A percentile compares a stretch with the other conserved stretches of the same genome.
These are phyloP conservation scores for Pseudogymnoascus sp. DNA, from an alignment of 2,329 filamentous ascomycete genomes.

Conservation along the genomic window DNA sequence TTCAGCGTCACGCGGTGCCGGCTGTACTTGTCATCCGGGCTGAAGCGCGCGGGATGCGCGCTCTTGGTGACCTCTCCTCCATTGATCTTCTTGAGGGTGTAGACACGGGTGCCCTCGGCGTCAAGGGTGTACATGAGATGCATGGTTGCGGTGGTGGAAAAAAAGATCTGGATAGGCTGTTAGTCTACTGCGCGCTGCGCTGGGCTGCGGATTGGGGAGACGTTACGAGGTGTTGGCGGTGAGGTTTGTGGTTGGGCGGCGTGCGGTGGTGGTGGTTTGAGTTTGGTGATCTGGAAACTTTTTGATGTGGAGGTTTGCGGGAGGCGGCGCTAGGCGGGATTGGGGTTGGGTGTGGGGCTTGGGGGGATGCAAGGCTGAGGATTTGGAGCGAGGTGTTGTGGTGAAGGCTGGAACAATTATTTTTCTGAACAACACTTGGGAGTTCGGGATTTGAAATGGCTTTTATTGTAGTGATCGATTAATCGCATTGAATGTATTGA, in stretches of 20 bases:
- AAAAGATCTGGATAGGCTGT: neutral
- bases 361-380: neutral
- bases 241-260: neutral
- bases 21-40: slow-evolving; percentile 97
- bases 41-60: slow-evolving; percentile 93
- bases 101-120: slow-evolving; percentile 75
- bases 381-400: neutral
- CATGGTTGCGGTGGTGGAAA: slow-evolving; percentile 37
- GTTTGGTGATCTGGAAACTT: neutral
- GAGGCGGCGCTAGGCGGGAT: neutral
- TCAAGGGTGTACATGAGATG: slow-evolving; percentile 85
- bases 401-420: neutral
- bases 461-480: neutral
- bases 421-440: neutral
- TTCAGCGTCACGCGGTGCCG: slow-evolving; percentile 92
- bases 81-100: slow-evolving; percentile 89
- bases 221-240: neutral
- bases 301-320: slow-evolving; percentile 4
- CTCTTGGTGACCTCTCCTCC: slow-evolving; percentile 86
- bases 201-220: neutral
- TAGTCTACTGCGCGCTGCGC: neutral
- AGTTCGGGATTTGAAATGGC: neutral
- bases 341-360: neutral
- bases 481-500: too few relatives aligned
- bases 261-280: neutral